phyloP scores from a whole-genome alignment of 2,329 filamentous ascomycete genomes.

The Myriosclerotinia scirpicola region DNA sequence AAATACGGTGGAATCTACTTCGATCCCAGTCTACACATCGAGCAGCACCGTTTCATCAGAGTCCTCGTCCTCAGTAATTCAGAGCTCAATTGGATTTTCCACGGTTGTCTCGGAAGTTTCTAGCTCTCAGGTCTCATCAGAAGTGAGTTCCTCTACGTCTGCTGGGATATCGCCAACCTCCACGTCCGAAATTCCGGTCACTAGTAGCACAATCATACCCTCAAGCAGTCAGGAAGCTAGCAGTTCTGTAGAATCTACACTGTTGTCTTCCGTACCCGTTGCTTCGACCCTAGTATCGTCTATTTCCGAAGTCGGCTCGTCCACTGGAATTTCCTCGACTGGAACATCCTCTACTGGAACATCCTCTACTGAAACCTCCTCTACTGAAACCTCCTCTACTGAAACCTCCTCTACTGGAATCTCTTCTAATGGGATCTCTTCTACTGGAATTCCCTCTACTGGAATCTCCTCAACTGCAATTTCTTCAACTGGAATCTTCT shows the following conservation, averaged over 20 bases:
- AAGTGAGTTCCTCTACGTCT: not conserved
- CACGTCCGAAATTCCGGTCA: not conserved
- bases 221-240: not conserved
- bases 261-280: not conserved
- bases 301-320: not conserved
- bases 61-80: not conserved
- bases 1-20: not conserved
- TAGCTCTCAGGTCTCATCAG: not conserved
- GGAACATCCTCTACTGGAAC: too few relatives aligned
- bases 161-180: not conserved
- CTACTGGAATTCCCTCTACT: too few relatives aligned
- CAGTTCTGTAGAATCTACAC: not conserved
- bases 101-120: not conserved
- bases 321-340: not conserved
- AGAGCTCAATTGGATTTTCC: constrained; percentile 1
- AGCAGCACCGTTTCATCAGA: not conserved
- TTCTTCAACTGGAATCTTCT: not conserved
- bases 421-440: too few relatives aligned
- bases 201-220: not conserved
- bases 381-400: too few relatives aligned
- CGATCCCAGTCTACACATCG: not conserved
- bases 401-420: too few relatives aligned
- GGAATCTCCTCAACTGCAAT: too few relatives aligned
- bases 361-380: too few relatives aligned
- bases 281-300: not conserved